These are phyloP conservation scores for Arthrinium puccinioides DNA, from an alignment of 2,329 filamentous ascomycete species.

Conservation along the genomic window DNA sequence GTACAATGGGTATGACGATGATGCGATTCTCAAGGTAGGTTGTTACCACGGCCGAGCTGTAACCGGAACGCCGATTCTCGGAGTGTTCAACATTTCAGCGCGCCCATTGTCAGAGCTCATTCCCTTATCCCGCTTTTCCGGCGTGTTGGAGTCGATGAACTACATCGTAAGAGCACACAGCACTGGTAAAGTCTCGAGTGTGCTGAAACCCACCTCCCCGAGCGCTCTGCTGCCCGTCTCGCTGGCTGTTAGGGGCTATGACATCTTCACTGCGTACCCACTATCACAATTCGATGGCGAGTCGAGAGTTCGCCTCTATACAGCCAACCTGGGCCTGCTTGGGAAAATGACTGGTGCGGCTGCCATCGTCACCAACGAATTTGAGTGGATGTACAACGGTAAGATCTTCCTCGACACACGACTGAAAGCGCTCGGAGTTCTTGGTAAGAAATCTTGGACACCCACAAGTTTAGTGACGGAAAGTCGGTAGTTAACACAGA, in stretches of 20 bases:
- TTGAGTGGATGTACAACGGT: slow-evolving; percentile 47
- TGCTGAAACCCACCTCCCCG: slow-evolving; percentile 34
- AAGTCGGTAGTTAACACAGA: slow-evolving; percentile 9
- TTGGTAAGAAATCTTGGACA: slow-evolving; percentile 45
- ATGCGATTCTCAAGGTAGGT: slow-evolving; percentile 66
- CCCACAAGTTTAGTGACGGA: not conserved
- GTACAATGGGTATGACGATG: slow-evolving; percentile 71
- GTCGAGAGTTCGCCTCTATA: slow-evolving; percentile 32
- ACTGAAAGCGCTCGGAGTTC: slow-evolving; percentile 71
- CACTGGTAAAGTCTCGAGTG: slow-evolving; percentile 53
- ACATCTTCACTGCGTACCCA: slow-evolving; percentile 72
- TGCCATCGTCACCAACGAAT: slow-evolving; percentile 59
- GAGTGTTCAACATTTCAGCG: slow-evolving; percentile 73
- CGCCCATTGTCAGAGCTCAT: slow-evolving; percentile 61
- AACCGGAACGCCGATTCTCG: slow-evolving; percentile 70
- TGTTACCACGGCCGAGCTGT: slow-evolving; percentile 63
- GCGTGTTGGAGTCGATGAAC: slow-evolving; percentile 45
- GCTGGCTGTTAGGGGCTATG: slow-evolving; percentile 62
- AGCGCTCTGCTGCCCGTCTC: slow-evolving; percentile 53
- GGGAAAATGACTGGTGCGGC: slow-evolving; percentile 88
- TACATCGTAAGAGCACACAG: slow-evolving; percentile 72
- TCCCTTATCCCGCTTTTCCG: slow-evolving; percentile 65
- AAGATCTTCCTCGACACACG: slow-evolving; percentile 58
- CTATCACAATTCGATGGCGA: slow-evolving; percentile 49
- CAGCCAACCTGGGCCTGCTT: slow-evolving; percentile 70